Evolutionary conservation across 148 eudicot genomes (phyloP).

Genomic region (Fallopia convolvulus): DNA sequence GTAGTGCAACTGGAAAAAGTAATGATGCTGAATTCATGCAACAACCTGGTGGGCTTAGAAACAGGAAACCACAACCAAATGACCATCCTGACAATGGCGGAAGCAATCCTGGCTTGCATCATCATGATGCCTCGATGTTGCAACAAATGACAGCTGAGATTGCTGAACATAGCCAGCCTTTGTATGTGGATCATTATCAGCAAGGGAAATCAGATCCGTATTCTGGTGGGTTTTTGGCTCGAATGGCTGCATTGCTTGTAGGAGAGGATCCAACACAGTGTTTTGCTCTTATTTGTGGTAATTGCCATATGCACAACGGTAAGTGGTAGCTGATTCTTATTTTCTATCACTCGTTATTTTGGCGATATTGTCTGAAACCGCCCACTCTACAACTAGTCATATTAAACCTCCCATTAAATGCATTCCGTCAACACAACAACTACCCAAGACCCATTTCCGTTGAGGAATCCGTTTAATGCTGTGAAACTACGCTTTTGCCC

Average conservation of each 20-base stretch:
- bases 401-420: no score
- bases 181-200: slow-evolving; percentile 57
- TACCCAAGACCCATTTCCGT: no score
- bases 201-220: slow-evolving; percentile 38
- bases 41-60: slow-evolving; percentile 62
- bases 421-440: no score
- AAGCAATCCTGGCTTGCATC: slow-evolving; percentile 25
- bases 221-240: slow-evolving; percentile 75
- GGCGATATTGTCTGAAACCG: no score
- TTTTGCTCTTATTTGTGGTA: slow-evolving; percentile 88
- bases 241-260: slow-evolving; percentile 81
- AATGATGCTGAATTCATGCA: slow-evolving; percentile 47
- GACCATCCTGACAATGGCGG: slow-evolving; percentile 32
- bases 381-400: no score
- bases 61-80: slow-evolving; percentile 48
- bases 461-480: no score
- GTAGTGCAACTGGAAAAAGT: slow-evolving; percentile 48
- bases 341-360: not conserved
- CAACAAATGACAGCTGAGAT: slow-evolving; percentile 29
- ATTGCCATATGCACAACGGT: slow-evolving; percentile 99
- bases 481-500: no score
- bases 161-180: slow-evolving; percentile 37
- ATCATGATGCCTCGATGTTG: slow-evolving; percentile 28
- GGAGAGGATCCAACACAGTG: slow-evolving; percentile 97
- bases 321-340: slow-evolving; percentile 14